A percentile compares a stretch with the other conserved stretches of the same genome.
Evolutionary conservation across 192 early-diverging fungal genomes (phyloP).

Genomic region (Gigaspora rosea): DNA sequence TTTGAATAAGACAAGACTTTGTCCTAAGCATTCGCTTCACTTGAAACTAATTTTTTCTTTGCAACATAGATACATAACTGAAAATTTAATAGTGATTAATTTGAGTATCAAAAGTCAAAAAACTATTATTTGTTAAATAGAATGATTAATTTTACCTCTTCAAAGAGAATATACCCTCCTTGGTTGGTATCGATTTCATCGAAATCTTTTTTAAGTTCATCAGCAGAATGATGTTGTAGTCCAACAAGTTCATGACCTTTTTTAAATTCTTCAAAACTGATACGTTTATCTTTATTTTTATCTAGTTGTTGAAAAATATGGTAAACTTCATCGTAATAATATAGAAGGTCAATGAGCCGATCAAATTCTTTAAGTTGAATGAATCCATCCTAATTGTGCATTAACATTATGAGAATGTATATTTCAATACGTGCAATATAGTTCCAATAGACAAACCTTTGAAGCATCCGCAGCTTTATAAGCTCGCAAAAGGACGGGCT

Average conservation of each 20-base stretch:
- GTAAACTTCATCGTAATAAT: constrained; percentile 18
- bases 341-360: constrained; percentile 14
- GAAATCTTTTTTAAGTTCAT: constrained; percentile 9
- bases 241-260: constrained; percentile 23
- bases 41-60: too few relatives aligned
- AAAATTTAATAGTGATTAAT: too few relatives aligned
- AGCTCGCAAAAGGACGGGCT: constrained; percentile 27
- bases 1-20: too few relatives aligned
- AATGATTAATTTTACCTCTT: constrained; percentile 16
- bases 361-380: constrained; percentile 15
- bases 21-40: not conserved
- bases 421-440: not conserved
- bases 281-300: constrained; percentile 21
- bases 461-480: constrained; percentile 25
- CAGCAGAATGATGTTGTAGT: not conserved
- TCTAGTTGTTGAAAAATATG: constrained; percentile 10
- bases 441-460: constrained; percentile 1
- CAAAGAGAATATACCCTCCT: constrained; percentile 31
- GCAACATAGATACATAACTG: too few relatives aligned
- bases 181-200: constrained; percentile 17
- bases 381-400: constrained; percentile 15
- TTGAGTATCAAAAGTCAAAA: not conserved
- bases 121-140: not conserved
- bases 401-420: not conserved
- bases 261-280: constrained; percentile 23